A percentile compares a stretch with the other conserved stretches of the same genome.
Evolutionary conservation across 352 stramenopile species (phyloP).

Genomic region (Phytophthora agathidicida): DNA sequence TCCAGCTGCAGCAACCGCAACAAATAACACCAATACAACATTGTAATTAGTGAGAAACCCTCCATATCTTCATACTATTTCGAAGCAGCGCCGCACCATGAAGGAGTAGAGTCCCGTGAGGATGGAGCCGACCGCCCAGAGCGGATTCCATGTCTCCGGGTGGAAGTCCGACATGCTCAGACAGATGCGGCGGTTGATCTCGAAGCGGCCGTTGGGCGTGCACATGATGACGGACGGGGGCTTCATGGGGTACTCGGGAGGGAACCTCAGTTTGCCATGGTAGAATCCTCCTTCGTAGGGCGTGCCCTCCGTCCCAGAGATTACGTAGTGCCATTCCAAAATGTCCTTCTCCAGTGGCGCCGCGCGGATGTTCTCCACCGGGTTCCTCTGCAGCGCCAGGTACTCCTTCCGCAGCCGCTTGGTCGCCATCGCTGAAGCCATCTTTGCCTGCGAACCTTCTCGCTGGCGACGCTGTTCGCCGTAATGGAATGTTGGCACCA

Average conservation of each 20-base stretch:
- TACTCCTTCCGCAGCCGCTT: slow-evolving; percentile 93
- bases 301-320: slow-evolving; percentile 64
- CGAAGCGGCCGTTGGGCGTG: slow-evolving; percentile 94
- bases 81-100: slow-evolving; percentile 62
- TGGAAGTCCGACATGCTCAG: slow-evolving; percentile 96
- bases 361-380: slow-evolving; percentile 88
- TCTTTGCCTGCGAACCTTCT: too few species aligned
- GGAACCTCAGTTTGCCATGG: slow-evolving; percentile 92
- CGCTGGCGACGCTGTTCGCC: too few species aligned
- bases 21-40: too few species aligned
- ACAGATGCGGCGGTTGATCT: slow-evolving; percentile 92
- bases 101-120: slow-evolving; percentile 96
- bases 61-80: neutral
- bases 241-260: slow-evolving; percentile 94
- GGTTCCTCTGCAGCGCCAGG: slow-evolving; percentile 84
- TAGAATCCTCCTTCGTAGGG: slow-evolving; percentile 91
- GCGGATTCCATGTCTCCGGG: slow-evolving; percentile 95
- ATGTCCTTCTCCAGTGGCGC: slow-evolving; percentile 93
- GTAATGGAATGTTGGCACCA: too few species aligned
- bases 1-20: slow-evolving; percentile 51
- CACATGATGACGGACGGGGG: slow-evolving; percentile 94
- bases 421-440: slow-evolving; percentile 82
- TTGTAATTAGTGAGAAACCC: neutral
- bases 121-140: slow-evolving; percentile 95
- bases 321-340: slow-evolving; percentile 96